These are phyloP conservation scores for Ligustrum vulgare DNA, from an alignment of 257 asterid genomes.

Conservation along the genomic window DNA sequence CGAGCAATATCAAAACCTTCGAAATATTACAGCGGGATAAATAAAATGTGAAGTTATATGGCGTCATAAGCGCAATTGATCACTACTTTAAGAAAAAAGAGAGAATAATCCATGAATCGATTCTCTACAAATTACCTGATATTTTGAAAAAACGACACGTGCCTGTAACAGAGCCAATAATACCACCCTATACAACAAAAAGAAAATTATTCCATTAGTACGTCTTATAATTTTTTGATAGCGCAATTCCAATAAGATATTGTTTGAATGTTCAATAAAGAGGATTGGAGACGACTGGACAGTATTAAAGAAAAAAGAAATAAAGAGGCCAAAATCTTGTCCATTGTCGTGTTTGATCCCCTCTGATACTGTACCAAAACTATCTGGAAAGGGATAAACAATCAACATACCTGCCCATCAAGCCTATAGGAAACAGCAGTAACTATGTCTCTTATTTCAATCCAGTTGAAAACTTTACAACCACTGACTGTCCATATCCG, in stretches of 20 bases:
- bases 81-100: neutral
- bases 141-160: slow-evolving; percentile 60
- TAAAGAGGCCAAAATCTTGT: neutral
- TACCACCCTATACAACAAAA: slow-evolving; percentile 63
- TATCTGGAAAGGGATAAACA: slow-evolving; percentile 9
- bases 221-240: neutral
- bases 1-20: neutral
- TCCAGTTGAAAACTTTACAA: slow-evolving; percentile 82
- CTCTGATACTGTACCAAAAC: neutral
- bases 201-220: slow-evolving; percentile 13
- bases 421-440: slow-evolving; percentile 86
- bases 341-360: neutral
- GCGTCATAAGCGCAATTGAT: neutral
- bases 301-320: neutral
- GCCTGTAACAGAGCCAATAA: slow-evolving; percentile 76
- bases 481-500: slow-evolving; percentile 79
- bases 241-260: neutral
- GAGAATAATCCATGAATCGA: slow-evolving; percentile 5
- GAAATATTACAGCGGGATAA: neutral
- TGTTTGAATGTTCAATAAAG: neutral
- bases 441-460: slow-evolving; percentile 75
- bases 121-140: slow-evolving; percentile 52
- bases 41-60: neutral
- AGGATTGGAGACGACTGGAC: neutral
- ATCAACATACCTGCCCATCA: slow-evolving; percentile 69